These are phyloP conservation scores for Tulasnella sp. DNA, from an alignment of 768 basidiomycete genomes.

Conservation along the genomic window DNA sequence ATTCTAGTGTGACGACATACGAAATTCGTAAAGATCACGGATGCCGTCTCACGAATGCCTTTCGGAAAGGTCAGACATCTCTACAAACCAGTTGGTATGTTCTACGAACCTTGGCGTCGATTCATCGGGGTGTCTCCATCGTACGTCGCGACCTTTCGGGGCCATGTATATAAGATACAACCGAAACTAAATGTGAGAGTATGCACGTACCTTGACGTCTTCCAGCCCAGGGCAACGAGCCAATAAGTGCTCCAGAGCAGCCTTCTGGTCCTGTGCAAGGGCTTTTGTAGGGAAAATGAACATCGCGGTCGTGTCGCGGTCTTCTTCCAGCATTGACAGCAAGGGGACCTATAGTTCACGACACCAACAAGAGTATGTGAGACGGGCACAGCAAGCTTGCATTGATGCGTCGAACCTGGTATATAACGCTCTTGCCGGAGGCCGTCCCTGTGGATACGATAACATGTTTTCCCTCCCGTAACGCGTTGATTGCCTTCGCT, in stretches of 20 bases:
- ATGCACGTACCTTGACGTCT: slow-evolving; percentile 42
- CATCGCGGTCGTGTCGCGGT: slow-evolving; percentile 57
- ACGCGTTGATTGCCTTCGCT: slow-evolving; percentile 58
- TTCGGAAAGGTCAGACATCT: background rate
- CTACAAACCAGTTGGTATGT: background rate
- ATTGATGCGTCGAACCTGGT: slow-evolving; percentile 48
- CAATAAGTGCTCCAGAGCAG: slow-evolving; percentile 60
- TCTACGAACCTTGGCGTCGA: slow-evolving; percentile 44
- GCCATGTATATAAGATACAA: background rate
- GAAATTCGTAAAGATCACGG: slow-evolving; percentile 85
- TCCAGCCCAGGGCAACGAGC: slow-evolving; percentile 53
- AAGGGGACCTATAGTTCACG: slow-evolving; percentile 53
- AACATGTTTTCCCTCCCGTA: slow-evolving; percentile 54
- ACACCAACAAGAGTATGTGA: background rate
- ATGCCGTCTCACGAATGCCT: slow-evolving; percentile 66
- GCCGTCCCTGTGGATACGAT: slow-evolving; percentile 88
- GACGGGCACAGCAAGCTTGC: background rate
- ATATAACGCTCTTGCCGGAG: slow-evolving; percentile 82
- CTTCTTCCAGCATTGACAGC: slow-evolving; percentile 54
- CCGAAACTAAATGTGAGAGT: background rate
- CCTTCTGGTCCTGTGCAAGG: slow-evolving; percentile 79
- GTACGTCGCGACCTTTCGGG: slow-evolving; percentile 58
- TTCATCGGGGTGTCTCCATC: slow-evolving; percentile 84
- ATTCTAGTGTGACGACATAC: slow-evolving; percentile 35
- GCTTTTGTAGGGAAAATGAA: slow-evolving; percentile 91